Evolutionary conservation across 345 rosid genomes (phyloP), one percentile per base, ranked within the genome.

Genomic region (Bruguiera parviflora): DNA sequence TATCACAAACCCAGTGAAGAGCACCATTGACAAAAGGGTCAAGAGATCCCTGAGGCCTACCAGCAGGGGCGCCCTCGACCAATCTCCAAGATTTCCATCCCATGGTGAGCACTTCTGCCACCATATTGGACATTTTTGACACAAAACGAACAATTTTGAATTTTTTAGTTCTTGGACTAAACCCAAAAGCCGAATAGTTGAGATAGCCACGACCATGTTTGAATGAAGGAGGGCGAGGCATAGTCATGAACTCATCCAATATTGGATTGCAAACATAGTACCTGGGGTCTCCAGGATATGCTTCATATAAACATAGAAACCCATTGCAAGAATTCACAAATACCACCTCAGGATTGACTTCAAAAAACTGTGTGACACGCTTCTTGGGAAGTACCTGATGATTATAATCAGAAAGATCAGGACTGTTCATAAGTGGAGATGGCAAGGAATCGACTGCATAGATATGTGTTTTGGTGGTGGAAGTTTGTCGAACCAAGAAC

Each of bases 281-380:
- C 59, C 28, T 55, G 9, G 29, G 59, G 29, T 22, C 59, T 55
- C 29, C 29, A 55, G 59, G 28, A 55, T 55, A 43, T 43, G 49
- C 49, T 43, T 43, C 49, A 15, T 43, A 55, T 27, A 55, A 21
- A 55, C 59, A 55, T 55, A 55, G 29, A 55, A 55, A 55, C 22
- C 59, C 59, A 27, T 55, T 55, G 59, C 59, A 55, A 55, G 59
- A 55, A 55, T 55, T 55, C 29, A 55, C 59, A 55, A 55, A 55
- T 27, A 55, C 59, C 29, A 55, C 28, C 22, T 55, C 28, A 22
- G 24, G 16, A 22, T 55, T 22, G 59, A 55, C 27, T 55, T 55
- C 59, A 24, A 27, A 55, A 21, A 55, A 55, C 59, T 55, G 24
- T 2, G 59, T 5, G 4, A 55, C 29, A 22, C 24, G 5, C 29